A percentile compares a stretch with the other conserved stretches of the same genome.
These are phyloP conservation scores for Erucastrum elatum DNA, from an alignment of 345 rosid genomes.

Conservation along the genomic window DNA sequence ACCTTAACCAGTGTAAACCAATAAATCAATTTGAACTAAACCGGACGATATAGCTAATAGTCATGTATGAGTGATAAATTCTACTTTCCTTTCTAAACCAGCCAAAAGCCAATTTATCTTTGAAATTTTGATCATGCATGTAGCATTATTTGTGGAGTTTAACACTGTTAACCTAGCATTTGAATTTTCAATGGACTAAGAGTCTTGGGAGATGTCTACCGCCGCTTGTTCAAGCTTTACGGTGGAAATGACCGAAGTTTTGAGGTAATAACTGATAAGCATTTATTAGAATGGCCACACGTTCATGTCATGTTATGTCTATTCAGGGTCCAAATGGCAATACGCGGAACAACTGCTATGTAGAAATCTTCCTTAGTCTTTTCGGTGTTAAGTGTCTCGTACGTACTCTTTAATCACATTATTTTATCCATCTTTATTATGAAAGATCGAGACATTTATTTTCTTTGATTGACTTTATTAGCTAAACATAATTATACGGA, in stretches of 20 bases:
- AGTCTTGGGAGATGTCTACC: constrained; percentile 5
- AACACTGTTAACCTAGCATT: neutral
- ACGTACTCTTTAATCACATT: neutral
- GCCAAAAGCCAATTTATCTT: too few species aligned
- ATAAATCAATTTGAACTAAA: too few species aligned
- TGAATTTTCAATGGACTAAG: constrained; percentile 18
- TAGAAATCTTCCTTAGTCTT: neutral
- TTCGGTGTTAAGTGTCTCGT: neutral
- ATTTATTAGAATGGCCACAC: neutral
- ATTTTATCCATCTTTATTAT: neutral
- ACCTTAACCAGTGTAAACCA: too few species aligned
- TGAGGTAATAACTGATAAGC: neutral
- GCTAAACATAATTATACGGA: neutral
- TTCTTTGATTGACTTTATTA: neutral
- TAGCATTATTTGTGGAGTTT: too few species aligned
- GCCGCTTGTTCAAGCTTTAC: neutral
- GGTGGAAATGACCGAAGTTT: constrained; percentile 2
- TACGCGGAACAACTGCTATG: too few species aligned
- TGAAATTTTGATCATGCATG: too few species aligned
- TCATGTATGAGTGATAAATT: too few species aligned
- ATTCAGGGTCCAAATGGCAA: too few species aligned
- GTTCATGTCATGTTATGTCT: too few species aligned
- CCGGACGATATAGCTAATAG: too few species aligned
- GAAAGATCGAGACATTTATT: constrained; percentile 8
- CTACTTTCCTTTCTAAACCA: too few species aligned